phyloP scores from a whole-genome alignment of 768 basidiomycete species.

The Glaciozyma martinii region DNA sequence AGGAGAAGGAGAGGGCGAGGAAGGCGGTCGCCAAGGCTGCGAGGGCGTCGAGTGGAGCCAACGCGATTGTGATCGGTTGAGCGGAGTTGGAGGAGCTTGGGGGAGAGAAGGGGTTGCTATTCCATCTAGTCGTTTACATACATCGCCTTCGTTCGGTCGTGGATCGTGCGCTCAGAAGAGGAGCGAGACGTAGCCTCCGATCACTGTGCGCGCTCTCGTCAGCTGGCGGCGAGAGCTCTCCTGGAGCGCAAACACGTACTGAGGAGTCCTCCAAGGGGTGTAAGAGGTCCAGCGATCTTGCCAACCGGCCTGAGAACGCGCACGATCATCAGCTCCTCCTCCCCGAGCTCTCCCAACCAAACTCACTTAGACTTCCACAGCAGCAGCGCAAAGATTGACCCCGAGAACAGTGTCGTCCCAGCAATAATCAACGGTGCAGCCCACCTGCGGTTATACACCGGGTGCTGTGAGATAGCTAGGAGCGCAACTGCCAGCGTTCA shows the following conservation, averaged over 20 bases:
- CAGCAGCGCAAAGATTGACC: constrained; percentile 25
- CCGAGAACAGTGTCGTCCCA: constrained; percentile 25
- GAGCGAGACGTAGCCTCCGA: no score
- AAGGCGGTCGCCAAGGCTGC: neutral
- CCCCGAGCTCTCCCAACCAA: neutral
- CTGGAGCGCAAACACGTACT: constrained; percentile 3
- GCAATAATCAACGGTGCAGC: constrained; percentile 24
- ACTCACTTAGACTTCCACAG: constrained; percentile 17
- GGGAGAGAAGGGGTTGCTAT: neutral
- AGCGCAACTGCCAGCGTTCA: constrained; percentile 18
- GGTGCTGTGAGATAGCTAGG: constrained; percentile 30
- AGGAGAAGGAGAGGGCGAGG: constrained; percentile 4
- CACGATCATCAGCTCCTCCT: neutral
- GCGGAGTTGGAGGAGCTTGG: neutral
- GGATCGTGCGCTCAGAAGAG: neutral
- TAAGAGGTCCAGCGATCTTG: constrained; percentile 21
- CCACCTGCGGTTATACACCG: constrained; percentile 14
- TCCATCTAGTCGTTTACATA: no score
- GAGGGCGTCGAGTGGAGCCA: neutral
- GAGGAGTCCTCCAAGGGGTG: constrained; percentile 24
- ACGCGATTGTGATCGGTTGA: neutral
- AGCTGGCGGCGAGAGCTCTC: no score
- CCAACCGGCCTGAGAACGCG: neutral
- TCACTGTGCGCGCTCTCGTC: no score
- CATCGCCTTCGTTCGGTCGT: no score